Base-by-base conservation (phyloP, 1,284 basidiomycete genomes). In the Baeospora myosura region DNA sequence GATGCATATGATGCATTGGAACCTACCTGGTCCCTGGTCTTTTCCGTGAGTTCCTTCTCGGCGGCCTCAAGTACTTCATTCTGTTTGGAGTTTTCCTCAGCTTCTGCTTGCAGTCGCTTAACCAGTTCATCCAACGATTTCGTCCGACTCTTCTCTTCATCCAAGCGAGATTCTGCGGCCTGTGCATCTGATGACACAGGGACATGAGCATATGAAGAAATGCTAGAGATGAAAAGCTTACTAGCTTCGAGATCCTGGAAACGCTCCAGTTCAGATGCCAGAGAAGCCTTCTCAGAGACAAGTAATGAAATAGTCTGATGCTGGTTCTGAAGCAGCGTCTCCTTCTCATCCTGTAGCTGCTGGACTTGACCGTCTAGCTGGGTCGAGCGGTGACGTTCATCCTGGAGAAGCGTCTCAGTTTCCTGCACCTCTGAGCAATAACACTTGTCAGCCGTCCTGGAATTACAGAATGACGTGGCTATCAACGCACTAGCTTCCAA, bases 211-310 rank as follows among this genome's bases (percentile, higher is more conserved):
- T 14, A 11, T 16, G 31, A 43, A 20, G 47, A 39, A 18, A 42
- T 14, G 30, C 16, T 35, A 25, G 47, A 22, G 26, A 28, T 24
- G 28, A 44, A 37, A 46, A 22, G 60, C 66, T 11, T 56, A 84
- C 81, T 66, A 25, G 65, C 60, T 51, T 80, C 74, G 10, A 69
- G 53, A 32, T 61, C 67, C 40, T 73, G 68, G 32, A 76, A 49
- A 35, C 68, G 69, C 48, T 78, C 70, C 23, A 81, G 53, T 23
- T 78, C 72, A 11, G 72, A 57, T 14, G 64, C 63, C 24, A 87
- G 62, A 6, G 73, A 68, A 8, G 74, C 71, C 58, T 85, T 87
- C 56, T 87, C 83, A 2, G 77, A 73, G 23, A 87, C 82, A 4
- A 88, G 65, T 18, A 79, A 55, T 25, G 77, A 67, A 40, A 88